phyloP scores from a whole-genome alignment of 176 grass and related monocot species.

The Carex parvula region DNA sequence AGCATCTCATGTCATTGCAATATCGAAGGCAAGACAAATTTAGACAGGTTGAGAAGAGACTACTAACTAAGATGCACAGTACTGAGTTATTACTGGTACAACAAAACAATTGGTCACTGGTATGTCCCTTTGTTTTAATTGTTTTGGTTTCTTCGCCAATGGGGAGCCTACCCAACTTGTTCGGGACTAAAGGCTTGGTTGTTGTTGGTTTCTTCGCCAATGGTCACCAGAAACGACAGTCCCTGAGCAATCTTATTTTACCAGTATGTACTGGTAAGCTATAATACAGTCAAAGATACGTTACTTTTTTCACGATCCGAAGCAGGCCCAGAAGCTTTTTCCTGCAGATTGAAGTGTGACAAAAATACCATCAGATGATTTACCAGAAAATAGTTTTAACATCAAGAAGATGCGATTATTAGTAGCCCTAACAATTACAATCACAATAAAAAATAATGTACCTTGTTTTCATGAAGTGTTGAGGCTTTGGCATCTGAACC shows the following conservation, averaged over 20 bases:
- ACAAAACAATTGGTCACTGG: constrained; percentile 19
- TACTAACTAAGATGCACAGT: background rate
- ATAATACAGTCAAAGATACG: background rate
- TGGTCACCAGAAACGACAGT: background rate
- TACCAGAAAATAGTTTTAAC: constrained; percentile 16
- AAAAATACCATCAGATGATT: constrained; percentile 11
- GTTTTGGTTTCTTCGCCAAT: background rate
- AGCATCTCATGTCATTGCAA: constrained; percentile 8
- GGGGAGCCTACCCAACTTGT: too few species aligned
- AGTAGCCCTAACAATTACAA: constrained; percentile 2
- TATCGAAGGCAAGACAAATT: background rate
- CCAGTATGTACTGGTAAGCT: background rate
- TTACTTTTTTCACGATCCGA: constrained; percentile 68
- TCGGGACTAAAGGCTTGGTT: too few species aligned
- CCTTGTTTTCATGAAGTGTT: constrained; percentile 49
- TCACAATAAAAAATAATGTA: constrained; percentile 37
- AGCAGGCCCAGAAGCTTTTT: constrained; percentile 31
- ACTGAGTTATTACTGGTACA: background rate
- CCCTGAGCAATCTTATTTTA: background rate
- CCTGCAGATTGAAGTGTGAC: constrained; percentile 42
- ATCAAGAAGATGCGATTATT: background rate
- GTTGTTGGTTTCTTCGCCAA: background rate
- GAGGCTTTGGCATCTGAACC: constrained; percentile 56
- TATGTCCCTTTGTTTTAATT: background rate
- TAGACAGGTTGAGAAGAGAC: constrained; percentile 6